A percentile compares a stretch with the other conserved stretches of the same genome.
These are phyloP conservation scores for Aspergillus olivimuriae DNA, from an alignment of 495 filamentous ascomycete species.

Conservation along the genomic window DNA sequence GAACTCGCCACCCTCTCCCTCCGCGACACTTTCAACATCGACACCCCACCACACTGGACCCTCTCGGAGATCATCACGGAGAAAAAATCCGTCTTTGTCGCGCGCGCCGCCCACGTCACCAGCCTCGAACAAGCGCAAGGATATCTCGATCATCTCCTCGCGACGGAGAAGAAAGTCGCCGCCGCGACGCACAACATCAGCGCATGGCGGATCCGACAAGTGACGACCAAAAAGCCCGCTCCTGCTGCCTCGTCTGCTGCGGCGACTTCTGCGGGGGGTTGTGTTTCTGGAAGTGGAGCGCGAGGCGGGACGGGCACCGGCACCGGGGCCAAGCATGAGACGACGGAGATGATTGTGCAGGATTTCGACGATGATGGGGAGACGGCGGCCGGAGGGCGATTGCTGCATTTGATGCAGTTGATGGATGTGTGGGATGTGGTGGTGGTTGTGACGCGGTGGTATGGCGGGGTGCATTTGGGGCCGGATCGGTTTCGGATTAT, in stretches of 20 bases:
- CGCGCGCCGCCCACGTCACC: slow-evolving; percentile 59
- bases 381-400: slow-evolving; percentile 79
- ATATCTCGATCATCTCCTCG: slow-evolving; percentile 65
- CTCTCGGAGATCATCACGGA: slow-evolving; percentile 66
- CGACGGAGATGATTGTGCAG: slow-evolving; percentile 57
- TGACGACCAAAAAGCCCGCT: slow-evolving; percentile 18
- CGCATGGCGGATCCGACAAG: slow-evolving; percentile 55
- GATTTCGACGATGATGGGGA: slow-evolving; percentile 97
- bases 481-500: slow-evolving; percentile 87
- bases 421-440: slow-evolving; percentile 92
- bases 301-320: slow-evolving; percentile 23
- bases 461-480: slow-evolving; percentile 81
- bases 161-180: slow-evolving; percentile 73
- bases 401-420: slow-evolving; percentile 84
- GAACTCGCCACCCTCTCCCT: slow-evolving; percentile 25
- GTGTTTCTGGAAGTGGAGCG: too few species aligned
- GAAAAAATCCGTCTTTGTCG: slow-evolving; percentile 85
- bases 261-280: too few species aligned
- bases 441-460: slow-evolving; percentile 95
- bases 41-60: slow-evolving; percentile 56
- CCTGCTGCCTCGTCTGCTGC: too few species aligned
- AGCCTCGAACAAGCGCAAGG: slow-evolving; percentile 61
- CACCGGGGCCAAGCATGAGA: slow-evolving; percentile 26
- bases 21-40: slow-evolving; percentile 29
- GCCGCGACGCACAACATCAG: slow-evolving; percentile 89